A percentile compares a stretch with the other conserved stretches of the same genome.
Conservation (phyloP, 768 basidiomycete genomes). For the Hygrophorus pudorinus region DNA sequence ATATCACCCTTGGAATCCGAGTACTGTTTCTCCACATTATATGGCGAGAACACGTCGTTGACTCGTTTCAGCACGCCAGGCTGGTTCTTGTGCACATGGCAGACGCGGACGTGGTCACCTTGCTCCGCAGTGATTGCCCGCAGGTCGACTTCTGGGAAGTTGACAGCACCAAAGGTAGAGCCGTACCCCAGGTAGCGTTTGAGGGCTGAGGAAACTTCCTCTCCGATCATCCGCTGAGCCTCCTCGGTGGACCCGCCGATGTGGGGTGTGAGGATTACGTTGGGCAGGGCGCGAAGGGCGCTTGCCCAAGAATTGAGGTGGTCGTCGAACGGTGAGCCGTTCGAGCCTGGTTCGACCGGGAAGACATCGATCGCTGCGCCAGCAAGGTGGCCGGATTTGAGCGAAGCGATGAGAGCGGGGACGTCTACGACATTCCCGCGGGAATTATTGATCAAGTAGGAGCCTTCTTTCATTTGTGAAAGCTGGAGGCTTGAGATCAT, state of each 20-base stretch:
- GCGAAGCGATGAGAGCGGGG: constrained; percentile 71
- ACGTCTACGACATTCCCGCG: constrained; percentile 95
- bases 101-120: constrained; percentile 74
- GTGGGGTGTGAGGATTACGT: constrained; percentile 95
- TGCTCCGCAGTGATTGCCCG: constrained; percentile 85
- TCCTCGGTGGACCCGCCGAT: constrained; percentile 99
- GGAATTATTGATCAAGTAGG: constrained; percentile 97
- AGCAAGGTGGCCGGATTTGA: constrained; percentile 82
- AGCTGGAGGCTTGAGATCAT: constrained; percentile 79
- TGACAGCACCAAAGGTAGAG: constrained; percentile 86
- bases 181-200: constrained; percentile 89
- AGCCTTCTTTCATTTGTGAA: constrained; percentile 85
- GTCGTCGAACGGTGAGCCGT: constrained; percentile 86
- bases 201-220: constrained; percentile 82
- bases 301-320: constrained; percentile 79
- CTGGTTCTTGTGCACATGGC: constrained; percentile 92
- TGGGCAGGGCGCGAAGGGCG: constrained; percentile 64
- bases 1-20: constrained; percentile 94
- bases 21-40: constrained; percentile 99
- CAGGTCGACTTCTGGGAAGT: constrained; percentile 98
- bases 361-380: constrained; percentile 90
- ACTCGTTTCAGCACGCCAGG: constrained; percentile 91
- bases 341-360: constrained; percentile 86
- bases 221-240: constrained; percentile 94
- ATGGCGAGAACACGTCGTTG: constrained; percentile 88